These are phyloP conservation scores for Suillus clintonianus DNA, from an alignment of 768 basidiomycete species.

Conservation along the genomic window DNA sequence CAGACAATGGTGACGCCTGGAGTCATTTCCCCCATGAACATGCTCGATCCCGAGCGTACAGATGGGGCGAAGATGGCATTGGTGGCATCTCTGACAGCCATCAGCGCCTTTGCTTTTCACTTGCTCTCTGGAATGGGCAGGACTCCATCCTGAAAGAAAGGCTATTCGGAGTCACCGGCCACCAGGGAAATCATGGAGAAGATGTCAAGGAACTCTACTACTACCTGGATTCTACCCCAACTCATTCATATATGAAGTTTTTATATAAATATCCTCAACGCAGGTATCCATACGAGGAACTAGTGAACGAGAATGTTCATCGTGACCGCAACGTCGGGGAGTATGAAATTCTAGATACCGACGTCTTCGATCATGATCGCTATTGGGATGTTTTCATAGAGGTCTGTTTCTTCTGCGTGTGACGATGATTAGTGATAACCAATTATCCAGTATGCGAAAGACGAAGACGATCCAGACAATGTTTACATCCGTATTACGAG, in stretches of 20 bases:
- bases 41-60: slow-evolving; percentile 89
- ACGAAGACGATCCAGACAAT: slow-evolving; percentile 86
- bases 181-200: slow-evolving; percentile 98
- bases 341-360: slow-evolving; percentile 93
- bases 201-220: slow-evolving; percentile 99
- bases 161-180: slow-evolving; percentile 93
- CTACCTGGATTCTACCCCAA: slow-evolving; percentile 97
- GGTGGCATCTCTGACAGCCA: slow-evolving; percentile 98
- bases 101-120: slow-evolving; percentile 86
- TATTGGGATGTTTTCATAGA: slow-evolving; percentile 99
- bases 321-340: slow-evolving; percentile 85
- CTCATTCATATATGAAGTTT: slow-evolving; percentile 99
- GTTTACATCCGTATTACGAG: slow-evolving; percentile 92
- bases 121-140: slow-evolving; percentile 93
- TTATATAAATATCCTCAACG: slow-evolving; percentile 98
- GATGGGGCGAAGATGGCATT: slow-evolving; percentile 99
- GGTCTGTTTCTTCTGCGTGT: slow-evolving; percentile 46
- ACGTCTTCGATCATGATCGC: slow-evolving; percentile 85
- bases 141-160: slow-evolving; percentile 97
- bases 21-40: slow-evolving; percentile 94
- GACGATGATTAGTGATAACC: slow-evolving; percentile 8
- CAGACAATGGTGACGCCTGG: slow-evolving; percentile 94
- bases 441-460: slow-evolving; percentile 85
- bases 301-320: slow-evolving; percentile 82
- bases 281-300: slow-evolving; percentile 90